phyloP scores from a whole-genome alignment of 192 early-diverging fungal species.

The Allomyces javanicus region DNA sequence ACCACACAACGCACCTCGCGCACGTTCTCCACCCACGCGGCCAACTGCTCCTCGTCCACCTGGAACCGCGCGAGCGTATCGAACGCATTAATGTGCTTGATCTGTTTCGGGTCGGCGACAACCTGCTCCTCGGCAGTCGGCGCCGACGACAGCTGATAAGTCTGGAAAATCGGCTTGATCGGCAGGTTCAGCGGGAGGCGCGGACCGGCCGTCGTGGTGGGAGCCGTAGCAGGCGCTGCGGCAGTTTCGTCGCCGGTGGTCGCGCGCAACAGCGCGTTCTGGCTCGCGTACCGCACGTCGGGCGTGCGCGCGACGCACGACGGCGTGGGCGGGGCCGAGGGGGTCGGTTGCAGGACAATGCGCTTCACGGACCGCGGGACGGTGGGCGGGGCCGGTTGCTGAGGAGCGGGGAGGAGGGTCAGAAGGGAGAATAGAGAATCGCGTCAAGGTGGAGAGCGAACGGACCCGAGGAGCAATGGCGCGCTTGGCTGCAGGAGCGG shows the following conservation, averaged over 20 bases:
- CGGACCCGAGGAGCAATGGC: too few species aligned
- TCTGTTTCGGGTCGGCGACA: background rate
- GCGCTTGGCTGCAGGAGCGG: too few species aligned
- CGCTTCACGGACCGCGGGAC: too few species aligned
- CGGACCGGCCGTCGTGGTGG: background rate
- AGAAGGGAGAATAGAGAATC: too few species aligned
- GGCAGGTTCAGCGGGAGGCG: background rate
- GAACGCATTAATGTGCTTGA: background rate
- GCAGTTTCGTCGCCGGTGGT: background rate
- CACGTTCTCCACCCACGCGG: background rate
- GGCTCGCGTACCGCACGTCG: background rate
- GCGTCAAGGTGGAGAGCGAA: too few species aligned
- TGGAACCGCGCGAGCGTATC: background rate
- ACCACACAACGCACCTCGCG: background rate
- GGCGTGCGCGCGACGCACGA: background rate
- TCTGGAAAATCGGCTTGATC: background rate
- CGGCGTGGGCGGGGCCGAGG: background rate
- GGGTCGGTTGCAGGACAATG: too few species aligned
- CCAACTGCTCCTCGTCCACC: background rate
- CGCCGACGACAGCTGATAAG: background rate
- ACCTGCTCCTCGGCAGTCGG: background rate
- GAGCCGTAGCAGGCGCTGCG: background rate
- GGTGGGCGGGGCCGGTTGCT: too few species aligned
- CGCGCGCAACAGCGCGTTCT: background rate
- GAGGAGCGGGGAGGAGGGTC: too few species aligned